Percentiles rank a stretch among this genome's conserved stretches.
Conservation (phyloP, 306 rosid genomes). For the Rubus parviflorus region DNA sequence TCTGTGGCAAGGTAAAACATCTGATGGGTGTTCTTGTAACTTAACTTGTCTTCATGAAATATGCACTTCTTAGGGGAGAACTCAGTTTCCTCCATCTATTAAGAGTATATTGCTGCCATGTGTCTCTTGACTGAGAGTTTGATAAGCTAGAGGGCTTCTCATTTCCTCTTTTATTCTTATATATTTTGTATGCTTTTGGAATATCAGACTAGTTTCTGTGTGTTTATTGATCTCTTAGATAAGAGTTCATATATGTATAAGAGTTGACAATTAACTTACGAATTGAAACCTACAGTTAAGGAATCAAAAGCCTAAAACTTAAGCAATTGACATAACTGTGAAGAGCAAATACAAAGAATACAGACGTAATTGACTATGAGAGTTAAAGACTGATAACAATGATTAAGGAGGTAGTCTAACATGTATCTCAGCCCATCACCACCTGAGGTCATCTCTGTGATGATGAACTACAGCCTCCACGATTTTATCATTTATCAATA, state of each 20-base stretch:
- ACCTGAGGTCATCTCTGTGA: no score
- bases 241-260: not conserved
- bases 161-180: not conserved
- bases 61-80: not conserved
- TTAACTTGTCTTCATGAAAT: not conserved
- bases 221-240: not conserved
- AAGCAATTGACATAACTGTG: no score
- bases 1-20: conserved; percentile 1
- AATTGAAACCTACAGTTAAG: not conserved
- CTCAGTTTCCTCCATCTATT: not conserved
- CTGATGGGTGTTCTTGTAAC: not conserved
- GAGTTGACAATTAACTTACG: not conserved
- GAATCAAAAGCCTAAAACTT: not conserved
- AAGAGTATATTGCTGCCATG: not conserved
- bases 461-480: no score
- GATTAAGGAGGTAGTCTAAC: no score
- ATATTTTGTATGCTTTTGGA: not conserved
- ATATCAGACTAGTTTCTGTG: not conserved
- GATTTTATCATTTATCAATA: no score
- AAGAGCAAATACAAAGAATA: no score
- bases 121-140: not conserved
- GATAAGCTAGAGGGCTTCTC: not conserved
- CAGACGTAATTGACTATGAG: no score
- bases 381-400: no score
- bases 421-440: no score